Evolutionary conservation across 257 asterid genomes (phyloP).

Genomic region (Plectranthus barbatus): DNA sequence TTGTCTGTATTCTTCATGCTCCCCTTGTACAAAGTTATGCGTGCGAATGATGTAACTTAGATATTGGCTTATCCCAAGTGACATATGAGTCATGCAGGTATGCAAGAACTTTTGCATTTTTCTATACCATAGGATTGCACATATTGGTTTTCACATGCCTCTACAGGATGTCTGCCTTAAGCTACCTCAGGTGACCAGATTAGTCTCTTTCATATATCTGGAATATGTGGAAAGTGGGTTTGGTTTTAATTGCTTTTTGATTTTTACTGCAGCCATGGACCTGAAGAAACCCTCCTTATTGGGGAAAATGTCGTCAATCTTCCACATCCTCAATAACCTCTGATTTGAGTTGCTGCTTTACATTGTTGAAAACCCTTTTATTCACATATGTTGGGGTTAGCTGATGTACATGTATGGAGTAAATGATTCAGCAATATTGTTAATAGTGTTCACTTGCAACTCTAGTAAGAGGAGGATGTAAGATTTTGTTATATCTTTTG

Average conservation of each 20-base stretch:
- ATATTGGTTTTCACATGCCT: constrained; percentile 90
- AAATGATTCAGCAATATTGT: too few relatives aligned
- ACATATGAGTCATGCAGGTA: constrained; percentile 42
- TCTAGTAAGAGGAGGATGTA: too few relatives aligned
- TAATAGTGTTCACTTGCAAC: too few relatives aligned
- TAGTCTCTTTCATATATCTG: background rate
- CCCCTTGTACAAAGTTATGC: background rate
- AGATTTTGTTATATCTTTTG: too few relatives aligned
- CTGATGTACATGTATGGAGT: too few relatives aligned
- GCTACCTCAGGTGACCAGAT: constrained; percentile 78
- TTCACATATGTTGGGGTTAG: too few relatives aligned
- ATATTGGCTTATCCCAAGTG: background rate
- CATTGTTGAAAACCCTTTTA: too few relatives aligned
- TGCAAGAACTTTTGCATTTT: constrained; percentile 86
- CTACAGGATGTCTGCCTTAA: constrained; percentile 92
- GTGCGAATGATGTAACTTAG: background rate
- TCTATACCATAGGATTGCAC: constrained; percentile 95
- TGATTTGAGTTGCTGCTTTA: too few relatives aligned
- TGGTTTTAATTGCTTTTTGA: constrained; percentile 11
- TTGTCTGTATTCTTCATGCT: background rate
- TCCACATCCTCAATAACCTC: constrained; percentile 64
- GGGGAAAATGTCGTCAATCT: constrained; percentile 52
- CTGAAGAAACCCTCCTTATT: constrained; percentile 45
- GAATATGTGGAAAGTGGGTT: background rate
- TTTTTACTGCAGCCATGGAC: constrained; percentile 67